These are phyloP conservation scores for Aureobasidium sp. DNA, from an alignment of 2,329 filamentous ascomycete species.

Conservation along the genomic window DNA sequence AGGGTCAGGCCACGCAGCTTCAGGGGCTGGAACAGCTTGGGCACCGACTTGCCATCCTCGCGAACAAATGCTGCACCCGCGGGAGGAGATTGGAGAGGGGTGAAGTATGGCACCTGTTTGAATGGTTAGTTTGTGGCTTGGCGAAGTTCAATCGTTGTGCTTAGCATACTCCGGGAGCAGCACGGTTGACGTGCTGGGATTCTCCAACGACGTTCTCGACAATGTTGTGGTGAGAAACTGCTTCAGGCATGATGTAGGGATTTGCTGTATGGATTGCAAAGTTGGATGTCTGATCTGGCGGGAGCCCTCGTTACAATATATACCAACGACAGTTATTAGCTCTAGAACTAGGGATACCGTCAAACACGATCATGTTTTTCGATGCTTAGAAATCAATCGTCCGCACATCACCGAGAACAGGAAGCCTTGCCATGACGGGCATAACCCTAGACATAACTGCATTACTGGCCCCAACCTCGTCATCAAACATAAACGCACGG, in stretches of 20 bases:
- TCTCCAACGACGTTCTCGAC: slow-evolving; percentile 24
- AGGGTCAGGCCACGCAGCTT: slow-evolving; percentile 54
- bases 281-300: neutral
- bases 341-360: neutral
- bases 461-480: neutral
- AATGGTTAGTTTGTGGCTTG: neutral
- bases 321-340: neutral
- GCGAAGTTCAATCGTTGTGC: neutral
- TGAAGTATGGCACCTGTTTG: slow-evolving; percentile 39
- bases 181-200: slow-evolving; percentile 33
- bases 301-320: neutral
- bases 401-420: neutral
- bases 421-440: neutral
- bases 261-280: neutral
- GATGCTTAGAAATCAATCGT: slow-evolving; percentile 12
- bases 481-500: neutral
- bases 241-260: slow-evolving; percentile 1
- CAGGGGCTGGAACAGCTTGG: slow-evolving; percentile 54
- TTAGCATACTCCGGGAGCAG: slow-evolving; percentile 36
- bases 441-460: neutral
- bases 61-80: slow-evolving; percentile 41
- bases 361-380: neutral
- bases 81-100: slow-evolving; percentile 39
- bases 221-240: slow-evolving; percentile 27
- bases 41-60: slow-evolving; percentile 44